Evolutionary conservation across 2,329 filamentous ascomycete genomes (phyloP).

Genomic region (Colletotrichum orbiculare): DNA sequence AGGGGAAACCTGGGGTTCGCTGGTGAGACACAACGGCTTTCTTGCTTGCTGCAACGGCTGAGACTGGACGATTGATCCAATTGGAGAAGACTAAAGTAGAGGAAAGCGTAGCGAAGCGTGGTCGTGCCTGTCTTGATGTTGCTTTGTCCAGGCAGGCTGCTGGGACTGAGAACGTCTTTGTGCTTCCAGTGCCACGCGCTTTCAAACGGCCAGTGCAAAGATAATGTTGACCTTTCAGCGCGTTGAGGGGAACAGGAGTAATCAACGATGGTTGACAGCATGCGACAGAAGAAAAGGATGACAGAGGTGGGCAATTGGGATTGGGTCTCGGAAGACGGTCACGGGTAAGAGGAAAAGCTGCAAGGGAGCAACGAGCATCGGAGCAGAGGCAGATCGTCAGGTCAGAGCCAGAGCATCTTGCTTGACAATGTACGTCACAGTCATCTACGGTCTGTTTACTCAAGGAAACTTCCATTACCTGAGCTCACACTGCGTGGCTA

Average conservation of each 20-base stretch:
- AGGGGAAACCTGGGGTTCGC: conserved; percentile 37
- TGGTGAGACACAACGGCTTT: conserved; percentile 37
- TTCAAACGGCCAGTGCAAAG: no score
- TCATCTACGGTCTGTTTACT: not conserved
- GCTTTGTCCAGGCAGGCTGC: no score
- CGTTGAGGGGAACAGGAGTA: no score
- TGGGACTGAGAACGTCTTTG: no score
- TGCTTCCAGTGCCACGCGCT: no score
- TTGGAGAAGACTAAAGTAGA: conserved; percentile 12
- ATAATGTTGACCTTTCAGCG: no score
- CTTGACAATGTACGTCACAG: not conserved
- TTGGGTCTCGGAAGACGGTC: conserved; percentile 25
- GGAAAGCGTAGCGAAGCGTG: not conserved
- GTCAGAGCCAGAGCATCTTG: conserved; percentile 21
- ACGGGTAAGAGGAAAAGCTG: conserved; percentile 30
- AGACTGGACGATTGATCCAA: conserved; percentile 30
- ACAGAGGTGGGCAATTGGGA: conserved; percentile 20
- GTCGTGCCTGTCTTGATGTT: no score
- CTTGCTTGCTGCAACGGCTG: conserved; percentile 30
- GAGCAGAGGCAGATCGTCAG: conserved; percentile 19
- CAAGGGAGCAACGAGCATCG: conserved; percentile 27
- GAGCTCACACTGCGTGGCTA: conserved; percentile 28
- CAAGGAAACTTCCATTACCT: conserved; percentile 9
- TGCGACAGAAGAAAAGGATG: not conserved
- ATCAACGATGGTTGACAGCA: not conserved